Base-by-base conservation (phyloP, 1,284 basidiomycete genomes). In the Earliella scabrosa region DNA sequence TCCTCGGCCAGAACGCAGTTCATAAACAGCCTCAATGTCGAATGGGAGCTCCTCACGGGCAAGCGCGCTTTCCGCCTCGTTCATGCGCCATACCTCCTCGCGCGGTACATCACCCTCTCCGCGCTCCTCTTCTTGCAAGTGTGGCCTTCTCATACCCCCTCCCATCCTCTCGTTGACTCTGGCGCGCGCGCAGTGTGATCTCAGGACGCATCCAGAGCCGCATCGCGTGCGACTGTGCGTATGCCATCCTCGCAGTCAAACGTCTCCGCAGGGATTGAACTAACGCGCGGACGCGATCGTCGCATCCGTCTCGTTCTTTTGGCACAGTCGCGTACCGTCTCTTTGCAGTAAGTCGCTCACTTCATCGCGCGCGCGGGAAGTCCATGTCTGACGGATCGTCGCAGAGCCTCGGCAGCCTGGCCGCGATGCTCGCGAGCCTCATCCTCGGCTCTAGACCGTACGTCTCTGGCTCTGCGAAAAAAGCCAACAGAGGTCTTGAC, bases 51-150 rank as follows among this genome's bases (percentile, higher is more conserved):
- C 29, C n/a, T 58, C 23, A 50, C 40, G 7, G 51, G 47, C 44
- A 57, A 39, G 35, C 56, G 52, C 5, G 50, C 47, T 5, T 61
- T 58, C 38, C 47, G 45, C 5, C 16, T 40, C 18, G 45, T 56
- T n/a, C 50, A 58, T 45, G 31, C 55, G 27, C 59, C 56, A 14
- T 61, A 51, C 50, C 53, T 61, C 18, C 50, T 61, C 27, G 56
- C 55, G 32, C 55, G 59, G 1, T 61, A 61, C 46, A 44, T 52
- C 26, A 50, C 45, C 18, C 52, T 61, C 13, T n/a, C 35, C 18
- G 43, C 45, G 10, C 48, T 61, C 3, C 50, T 61, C 5, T 61
- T 58, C 27, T 53, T 61, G 59, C 56, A 35, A 41, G 59, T 55
- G 4, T n/a, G n/a, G n/a, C n/a, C n/a, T n/a, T n/a, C n/a, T n/a